Base-by-base conservation (phyloP, 2,329 filamentous ascomycete genomes). In the Trichoderma breve region DNA sequence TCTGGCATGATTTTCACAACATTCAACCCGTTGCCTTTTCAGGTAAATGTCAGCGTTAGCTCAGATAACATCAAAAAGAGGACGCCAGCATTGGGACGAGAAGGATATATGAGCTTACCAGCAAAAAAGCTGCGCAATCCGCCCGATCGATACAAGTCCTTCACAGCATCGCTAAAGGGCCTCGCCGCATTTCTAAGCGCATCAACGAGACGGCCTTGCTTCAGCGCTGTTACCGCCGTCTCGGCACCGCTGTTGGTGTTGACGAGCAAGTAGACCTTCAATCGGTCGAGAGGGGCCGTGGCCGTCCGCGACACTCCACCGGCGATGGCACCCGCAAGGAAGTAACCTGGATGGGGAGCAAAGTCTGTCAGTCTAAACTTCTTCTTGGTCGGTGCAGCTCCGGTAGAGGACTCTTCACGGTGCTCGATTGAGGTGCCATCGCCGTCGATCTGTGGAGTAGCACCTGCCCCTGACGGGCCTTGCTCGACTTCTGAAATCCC, bases 1-100 rank as follows among this genome's bases (percentile, higher is more conserved):
- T 99, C 96, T 0, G 96, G 96, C 94, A 98, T 97, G 73, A 99
- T 96, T 82, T 99, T 99, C 78, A 98, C 82, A 3, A 99, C 94
- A 77, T 99, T 99, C 76, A 99, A 85, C 4, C 96, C 96, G 78
- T 99, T 99, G 47, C 96, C 95, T 97, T 76, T 36, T 39, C n/a
- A 53, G 47, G 2, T 6, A 53, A 24, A 57, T 18, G 26, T 7
- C 12, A 43, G 9, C 9, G 55, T 66, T 12, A 57, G 55, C 9
- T 30, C 43, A 18, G 28, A 4, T 26, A 11, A 6, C 24, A 6
- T 4, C 34, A 34, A 14, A 43, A 34, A 12, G 3, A 61, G 3
- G 11, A 6, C 9, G 28, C n/a, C 15, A 21, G 7, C 24, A 18
- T 11, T 39, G n/a, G 30, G 36, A 15, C 6, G 12, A 3, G 12